These are phyloP conservation scores for Colletotrichum navitas DNA, from an alignment of 2,329 filamentous ascomycete genomes.

Conservation along the genomic window DNA sequence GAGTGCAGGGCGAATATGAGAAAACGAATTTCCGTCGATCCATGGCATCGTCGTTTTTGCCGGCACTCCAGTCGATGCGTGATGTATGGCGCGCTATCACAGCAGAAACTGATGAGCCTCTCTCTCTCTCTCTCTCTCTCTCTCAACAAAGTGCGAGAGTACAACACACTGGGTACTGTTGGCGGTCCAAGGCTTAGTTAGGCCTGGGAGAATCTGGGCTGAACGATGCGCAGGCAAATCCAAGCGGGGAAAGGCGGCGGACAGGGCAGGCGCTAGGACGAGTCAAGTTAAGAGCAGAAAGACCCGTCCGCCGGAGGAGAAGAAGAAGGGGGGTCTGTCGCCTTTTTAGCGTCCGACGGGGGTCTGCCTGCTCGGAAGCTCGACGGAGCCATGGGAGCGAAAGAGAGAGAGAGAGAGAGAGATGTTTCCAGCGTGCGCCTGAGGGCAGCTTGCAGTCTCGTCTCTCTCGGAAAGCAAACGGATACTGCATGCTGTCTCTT, in stretches of 20 bases:
- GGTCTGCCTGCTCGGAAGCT: conserved; percentile 25
- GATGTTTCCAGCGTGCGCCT: not conserved
- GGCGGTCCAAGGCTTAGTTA: conserved; percentile 24
- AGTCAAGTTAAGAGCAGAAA: conserved; percentile 28
- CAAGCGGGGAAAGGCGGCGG: conserved; percentile 37
- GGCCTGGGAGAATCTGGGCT: conserved; percentile 26
- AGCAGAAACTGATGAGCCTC: no score
- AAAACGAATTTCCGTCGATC: conserved; percentile 11
- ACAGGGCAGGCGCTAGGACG: conserved; percentile 31
- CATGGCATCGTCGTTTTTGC: conserved; percentile 6
- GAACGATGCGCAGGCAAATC: conserved; percentile 21
- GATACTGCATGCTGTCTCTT: not conserved
- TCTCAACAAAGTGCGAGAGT: not conserved
- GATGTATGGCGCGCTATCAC: conserved; percentile 13
- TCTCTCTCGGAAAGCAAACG: conserved; percentile 2
- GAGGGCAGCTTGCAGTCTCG: not conserved
- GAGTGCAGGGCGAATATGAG: not conserved
- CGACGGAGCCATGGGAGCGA: conserved; percentile 16
- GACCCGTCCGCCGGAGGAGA: conserved; percentile 25
- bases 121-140: no score
- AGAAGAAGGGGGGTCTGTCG: conserved; percentile 12
- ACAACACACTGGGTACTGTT: conserved; percentile 4
- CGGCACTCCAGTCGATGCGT: conserved; percentile 2
- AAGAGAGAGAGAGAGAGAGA: not conserved
- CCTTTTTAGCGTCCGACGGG: conserved; percentile 36